These are phyloP conservation scores for Grigorovia humatica DNA, from an alignment of 805 yeast species.

Conservation along the genomic window DNA sequence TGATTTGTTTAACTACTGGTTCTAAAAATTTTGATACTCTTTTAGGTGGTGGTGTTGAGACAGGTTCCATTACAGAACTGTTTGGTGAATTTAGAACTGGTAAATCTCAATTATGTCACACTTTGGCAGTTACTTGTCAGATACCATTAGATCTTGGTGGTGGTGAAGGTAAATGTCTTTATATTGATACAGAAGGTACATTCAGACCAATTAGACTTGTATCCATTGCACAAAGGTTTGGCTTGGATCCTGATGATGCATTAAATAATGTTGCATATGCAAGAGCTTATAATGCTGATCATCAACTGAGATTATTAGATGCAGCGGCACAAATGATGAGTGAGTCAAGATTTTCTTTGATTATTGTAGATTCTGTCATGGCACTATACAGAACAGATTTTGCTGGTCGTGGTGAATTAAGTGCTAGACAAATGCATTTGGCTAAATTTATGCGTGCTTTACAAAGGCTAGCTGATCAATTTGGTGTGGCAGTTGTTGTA, in stretches of 20 bases:
- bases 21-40: conserved; percentile 88
- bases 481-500: conserved; percentile 92
- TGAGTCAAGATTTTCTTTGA: conserved; percentile 76
- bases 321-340: conserved; percentile 96
- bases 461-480: conserved; percentile 92
- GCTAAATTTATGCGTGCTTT: conserved; percentile 86
- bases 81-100: conserved; percentile 98
- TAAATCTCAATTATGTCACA: conserved; percentile 92
- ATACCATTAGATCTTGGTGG: conserved; percentile 95
- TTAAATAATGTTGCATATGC: conserved; percentile 96
- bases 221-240: conserved; percentile 84
- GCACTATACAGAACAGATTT: conserved; percentile 91
- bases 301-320: conserved; percentile 74
- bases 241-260: conserved; percentile 88
- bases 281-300: conserved; percentile 94
- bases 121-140: conserved; percentile 93
- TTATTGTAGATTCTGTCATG: conserved; percentile 96
- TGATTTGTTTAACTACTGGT: conserved; percentile 91
- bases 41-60: conserved; percentile 93
- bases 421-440: conserved; percentile 89
- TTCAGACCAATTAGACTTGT: conserved; percentile 86
- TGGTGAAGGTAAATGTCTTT: conserved; percentile 94
- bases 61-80: conserved; percentile 92
- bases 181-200: conserved; percentile 95
- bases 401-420: conserved; percentile 89